Conservation (phyloP, 2,329 filamentous ascomycete species). For the Colletotrichum filicis region DNA sequence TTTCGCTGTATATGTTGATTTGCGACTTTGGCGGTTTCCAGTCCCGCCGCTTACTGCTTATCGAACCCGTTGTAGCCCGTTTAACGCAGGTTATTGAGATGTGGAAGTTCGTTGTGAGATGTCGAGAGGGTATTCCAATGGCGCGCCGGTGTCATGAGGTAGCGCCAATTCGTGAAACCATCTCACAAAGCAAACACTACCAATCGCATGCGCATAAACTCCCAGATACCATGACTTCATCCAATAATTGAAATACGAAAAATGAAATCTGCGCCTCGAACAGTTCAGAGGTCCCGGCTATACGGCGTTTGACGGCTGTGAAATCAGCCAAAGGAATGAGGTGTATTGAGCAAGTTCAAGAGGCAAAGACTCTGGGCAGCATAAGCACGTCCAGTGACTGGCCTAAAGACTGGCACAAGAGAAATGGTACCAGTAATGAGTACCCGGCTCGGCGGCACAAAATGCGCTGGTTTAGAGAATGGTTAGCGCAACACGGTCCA, state of each 20-base stretch:
- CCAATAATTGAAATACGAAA: background rate
- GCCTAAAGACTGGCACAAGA: background rate
- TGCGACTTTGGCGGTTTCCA: background rate
- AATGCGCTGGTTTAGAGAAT: background rate
- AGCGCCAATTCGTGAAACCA: background rate
- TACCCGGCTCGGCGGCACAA: background rate
- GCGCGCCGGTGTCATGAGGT: slow-evolving; percentile 1
- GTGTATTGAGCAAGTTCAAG: slow-evolving; percentile 38
- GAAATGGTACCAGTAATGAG: background rate
- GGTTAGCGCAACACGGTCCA: slow-evolving; percentile 6
- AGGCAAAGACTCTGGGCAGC: slow-evolving; percentile 13
- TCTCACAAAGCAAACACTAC: background rate
- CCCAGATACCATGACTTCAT: background rate
- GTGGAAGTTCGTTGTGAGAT: background rate
- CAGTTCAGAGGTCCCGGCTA: background rate
- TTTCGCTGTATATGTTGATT: background rate
- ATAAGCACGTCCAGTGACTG: background rate
- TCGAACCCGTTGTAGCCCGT: background rate
- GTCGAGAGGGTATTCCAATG: background rate
- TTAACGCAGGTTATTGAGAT: background rate
- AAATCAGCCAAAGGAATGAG: slow-evolving; percentile 7
- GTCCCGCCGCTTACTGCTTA: background rate
- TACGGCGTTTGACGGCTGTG: background rate
- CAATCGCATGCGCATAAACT: background rate
- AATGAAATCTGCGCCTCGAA: background rate